Percentiles rank a stretch among this genome's conserved stretches.
Evolutionary conservation across 805 yeast species (phyloP).

Genomic region (Kazachstania taianensis): DNA sequence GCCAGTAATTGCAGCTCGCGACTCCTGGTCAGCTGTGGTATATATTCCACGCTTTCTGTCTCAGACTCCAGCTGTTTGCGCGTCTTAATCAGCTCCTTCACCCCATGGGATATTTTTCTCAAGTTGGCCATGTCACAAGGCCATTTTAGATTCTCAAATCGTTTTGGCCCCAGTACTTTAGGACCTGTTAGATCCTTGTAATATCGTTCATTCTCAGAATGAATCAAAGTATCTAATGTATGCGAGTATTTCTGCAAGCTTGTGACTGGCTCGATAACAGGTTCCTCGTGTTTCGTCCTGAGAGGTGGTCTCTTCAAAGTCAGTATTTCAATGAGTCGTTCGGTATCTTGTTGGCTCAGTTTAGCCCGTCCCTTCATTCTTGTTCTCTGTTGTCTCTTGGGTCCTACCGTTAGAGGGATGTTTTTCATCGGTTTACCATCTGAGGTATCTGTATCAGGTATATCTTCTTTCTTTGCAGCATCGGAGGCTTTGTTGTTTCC

Average conservation of each 20-base stretch:
- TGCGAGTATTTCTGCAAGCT: conserved; percentile 1
- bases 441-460: too few relatives aligned
- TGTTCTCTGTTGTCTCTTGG: neutral
- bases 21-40: neutral
- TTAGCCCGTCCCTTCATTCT: neutral
- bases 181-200: conserved; percentile 14
- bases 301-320: conserved; percentile 3
- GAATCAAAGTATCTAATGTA: conserved; percentile 7
- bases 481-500: too few relatives aligned
- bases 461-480: too few relatives aligned
- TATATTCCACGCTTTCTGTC: neutral
- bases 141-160: conserved; percentile 13
- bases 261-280: neutral
- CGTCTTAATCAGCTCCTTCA: conserved; percentile 4
- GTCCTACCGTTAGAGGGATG: neutral
- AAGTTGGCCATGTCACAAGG: conserved; percentile 14
- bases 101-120: conserved; percentile 5
- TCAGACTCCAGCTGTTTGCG: neutral
- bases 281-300: too few relatives aligned
- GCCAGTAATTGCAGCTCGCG: neutral
- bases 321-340: too few relatives aligned
- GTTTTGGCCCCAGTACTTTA: conserved; percentile 12
- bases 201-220: conserved; percentile 11
- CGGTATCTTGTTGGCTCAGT: too few relatives aligned
- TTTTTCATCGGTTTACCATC: neutral